Percentiles rank a stretch among this genome's conserved stretches.
These are phyloP conservation scores for Tanacetum coccineum DNA, from an alignment of 129 eudicot genomes.

Conservation along the genomic window DNA sequence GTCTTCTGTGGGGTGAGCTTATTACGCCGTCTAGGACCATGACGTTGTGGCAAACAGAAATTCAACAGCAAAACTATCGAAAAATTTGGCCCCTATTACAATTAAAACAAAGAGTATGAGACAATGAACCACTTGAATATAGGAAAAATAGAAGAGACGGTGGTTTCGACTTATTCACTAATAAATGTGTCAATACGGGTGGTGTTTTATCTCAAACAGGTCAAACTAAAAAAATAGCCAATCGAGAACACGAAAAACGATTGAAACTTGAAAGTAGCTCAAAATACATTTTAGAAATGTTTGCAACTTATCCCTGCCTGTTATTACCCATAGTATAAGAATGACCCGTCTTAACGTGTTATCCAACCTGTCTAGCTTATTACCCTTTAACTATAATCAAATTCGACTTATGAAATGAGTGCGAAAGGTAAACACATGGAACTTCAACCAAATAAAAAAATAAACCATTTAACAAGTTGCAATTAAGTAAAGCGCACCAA, in stretches of 20 bases:
- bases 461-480: constrained; percentile 15
- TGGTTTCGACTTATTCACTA: too few species aligned
- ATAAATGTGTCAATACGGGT: too few species aligned
- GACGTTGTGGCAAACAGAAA: constrained; percentile 4
- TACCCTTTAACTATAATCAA: too few species aligned
- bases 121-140: background rate
- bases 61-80: background rate
- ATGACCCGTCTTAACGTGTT: background rate
- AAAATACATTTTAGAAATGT: too few species aligned
- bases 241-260: too few species aligned
- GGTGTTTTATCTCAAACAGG: background rate
- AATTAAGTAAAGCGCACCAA: constrained; percentile 18
- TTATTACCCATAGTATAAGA: too few species aligned
- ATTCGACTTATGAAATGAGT: too few species aligned
- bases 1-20: constrained; percentile 50
- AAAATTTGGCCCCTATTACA: background rate
- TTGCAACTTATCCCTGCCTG: too few species aligned
- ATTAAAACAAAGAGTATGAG: constrained; percentile 9
- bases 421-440: background rate
- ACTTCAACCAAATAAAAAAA: background rate
- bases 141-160: background rate
- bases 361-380: background rate
- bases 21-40: constrained; percentile 48
- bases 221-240: too few species aligned
- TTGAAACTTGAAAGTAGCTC: too few species aligned